Evolutionary conservation across 108 stramenopile species (phyloP).

Genomic region (Skeletonema marinoi): DNA sequence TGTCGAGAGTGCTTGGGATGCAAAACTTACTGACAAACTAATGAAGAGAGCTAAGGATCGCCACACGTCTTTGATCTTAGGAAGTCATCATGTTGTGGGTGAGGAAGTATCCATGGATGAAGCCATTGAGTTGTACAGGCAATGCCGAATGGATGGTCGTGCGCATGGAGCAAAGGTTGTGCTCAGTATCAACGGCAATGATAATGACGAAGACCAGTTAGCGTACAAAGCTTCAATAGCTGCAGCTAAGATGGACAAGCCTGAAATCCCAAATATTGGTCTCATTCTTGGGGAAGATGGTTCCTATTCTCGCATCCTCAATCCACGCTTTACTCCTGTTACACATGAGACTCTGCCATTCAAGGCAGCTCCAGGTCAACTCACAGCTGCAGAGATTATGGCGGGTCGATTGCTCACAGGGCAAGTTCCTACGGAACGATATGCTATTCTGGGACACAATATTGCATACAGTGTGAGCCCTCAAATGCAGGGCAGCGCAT

Average conservation of each 20-base stretch:
- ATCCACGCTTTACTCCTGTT: conserved; percentile 92
- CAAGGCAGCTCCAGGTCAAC: conserved; percentile 97
- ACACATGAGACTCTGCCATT: conserved; percentile 91
- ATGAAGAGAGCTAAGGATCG: conserved; percentile 62
- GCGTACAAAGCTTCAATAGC: conserved; percentile 79
- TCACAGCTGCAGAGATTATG: conserved; percentile 94
- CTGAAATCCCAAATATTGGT: conserved; percentile 89
- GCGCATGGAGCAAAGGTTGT: conserved; percentile 94
- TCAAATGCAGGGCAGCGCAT: conserved; percentile 95
- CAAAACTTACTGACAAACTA: conserved; percentile 54
- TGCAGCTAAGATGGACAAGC: conserved; percentile 52
- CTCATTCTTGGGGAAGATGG: conserved; percentile 88
- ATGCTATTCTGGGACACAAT: conserved; percentile 92
- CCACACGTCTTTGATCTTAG: conserved; percentile 86
- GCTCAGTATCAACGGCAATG: conserved; percentile 68
- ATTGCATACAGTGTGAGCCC: conserved; percentile 96
- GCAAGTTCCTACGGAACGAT: conserved; percentile 68
- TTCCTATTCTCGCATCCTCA: conserved; percentile 90
- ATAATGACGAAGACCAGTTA: conserved; percentile 75
- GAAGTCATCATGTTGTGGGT: conserved; percentile 93
- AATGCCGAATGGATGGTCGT: conserved; percentile 86
- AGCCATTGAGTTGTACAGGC: conserved; percentile 77
- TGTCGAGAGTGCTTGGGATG: conserved; percentile 94
- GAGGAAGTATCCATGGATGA: conserved; percentile 61
- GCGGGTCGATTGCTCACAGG: conserved; percentile 80